Percentiles rank a stretch among this genome's conserved stretches.
phyloP scores from a whole-genome alignment of 2,329 filamentous ascomycete species.

The Aspergillus sp. region DNA sequence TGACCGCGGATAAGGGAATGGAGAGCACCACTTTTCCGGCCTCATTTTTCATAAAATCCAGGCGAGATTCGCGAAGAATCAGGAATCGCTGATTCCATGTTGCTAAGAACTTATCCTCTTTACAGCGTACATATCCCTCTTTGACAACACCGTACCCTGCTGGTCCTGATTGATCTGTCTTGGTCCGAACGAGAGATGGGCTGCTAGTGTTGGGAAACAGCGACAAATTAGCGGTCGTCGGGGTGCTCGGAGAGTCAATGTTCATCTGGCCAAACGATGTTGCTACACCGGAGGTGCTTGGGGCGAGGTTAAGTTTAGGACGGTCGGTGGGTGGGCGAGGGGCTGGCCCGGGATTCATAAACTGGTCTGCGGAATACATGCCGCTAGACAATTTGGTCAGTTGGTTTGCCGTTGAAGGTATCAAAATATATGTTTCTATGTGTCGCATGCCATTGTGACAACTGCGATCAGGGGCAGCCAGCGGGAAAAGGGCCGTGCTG shows the following conservation, averaged over 20 bases:
- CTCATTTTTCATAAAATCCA: constrained; percentile 93
- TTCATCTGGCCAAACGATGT: constrained; percentile 71
- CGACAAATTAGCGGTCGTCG: constrained; percentile 54
- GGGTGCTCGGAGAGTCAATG: constrained; percentile 64
- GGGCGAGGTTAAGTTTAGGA: constrained; percentile 74
- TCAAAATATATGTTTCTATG: neutral
- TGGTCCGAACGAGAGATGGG: constrained; percentile 63
- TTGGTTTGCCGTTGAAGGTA: neutral
- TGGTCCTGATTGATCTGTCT: constrained; percentile 60
- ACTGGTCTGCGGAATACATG: constrained; percentile 65
- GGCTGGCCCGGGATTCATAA: constrained; percentile 96
- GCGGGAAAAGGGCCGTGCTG: neutral
- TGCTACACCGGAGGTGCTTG: constrained; percentile 66
- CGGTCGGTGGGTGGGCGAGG: constrained; percentile 84
- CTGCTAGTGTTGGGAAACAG: constrained; percentile 69
- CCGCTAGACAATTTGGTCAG: constrained; percentile 14
- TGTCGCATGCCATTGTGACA: neutral
- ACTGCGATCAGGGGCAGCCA: neutral
- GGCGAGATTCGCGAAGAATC: constrained; percentile 84
- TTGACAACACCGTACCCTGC: constrained; percentile 74
- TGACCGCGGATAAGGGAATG: constrained; percentile 81
- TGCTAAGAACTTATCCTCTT: constrained; percentile 77
- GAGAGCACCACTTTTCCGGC: constrained; percentile 84
- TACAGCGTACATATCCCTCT: constrained; percentile 58
- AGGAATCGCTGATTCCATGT: constrained; percentile 91